These are phyloP conservation scores for Fusarium sp. DNA, from an alignment of 2,329 filamentous ascomycete genomes.

Conservation along the genomic window DNA sequence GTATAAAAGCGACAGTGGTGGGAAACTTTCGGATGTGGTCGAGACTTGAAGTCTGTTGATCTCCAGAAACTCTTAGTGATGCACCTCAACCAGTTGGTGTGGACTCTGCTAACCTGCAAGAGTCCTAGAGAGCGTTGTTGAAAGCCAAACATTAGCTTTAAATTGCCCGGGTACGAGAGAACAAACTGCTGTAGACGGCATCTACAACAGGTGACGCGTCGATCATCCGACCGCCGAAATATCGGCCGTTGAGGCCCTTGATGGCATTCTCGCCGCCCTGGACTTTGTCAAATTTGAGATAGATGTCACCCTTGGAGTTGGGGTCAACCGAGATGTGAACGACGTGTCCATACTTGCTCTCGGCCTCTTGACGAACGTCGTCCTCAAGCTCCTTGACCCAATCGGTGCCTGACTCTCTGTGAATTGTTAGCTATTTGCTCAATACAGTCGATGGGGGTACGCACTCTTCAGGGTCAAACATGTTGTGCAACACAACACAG, in stretches of 20 bases:
- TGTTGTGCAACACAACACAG: constrained; percentile 94
- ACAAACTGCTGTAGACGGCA: constrained; percentile 97
- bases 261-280: constrained; percentile 97
- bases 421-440: constrained; percentile 51
- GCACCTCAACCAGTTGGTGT: constrained; percentile 43
- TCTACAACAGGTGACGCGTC: constrained; percentile 96
- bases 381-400: constrained; percentile 96
- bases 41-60: constrained; percentile 50
- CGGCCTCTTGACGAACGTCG: constrained; percentile 92
- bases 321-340: constrained; percentile 96
- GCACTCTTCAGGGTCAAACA: constrained; percentile 94
- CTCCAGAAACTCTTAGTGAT: constrained; percentile 48
- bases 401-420: constrained; percentile 83
- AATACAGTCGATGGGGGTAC: constrained; percentile 56
- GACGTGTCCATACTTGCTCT: constrained; percentile 95
- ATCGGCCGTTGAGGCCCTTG: constrained; percentile 96
- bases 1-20: constrained; percentile 15
- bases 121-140: constrained; percentile 64
- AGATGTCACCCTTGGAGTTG: constrained; percentile 95
- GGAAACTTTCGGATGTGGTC: constrained; percentile 31
- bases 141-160: constrained; percentile 71
- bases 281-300: constrained; percentile 97
- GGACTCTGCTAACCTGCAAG: constrained; percentile 55
- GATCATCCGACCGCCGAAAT: constrained; percentile 93
- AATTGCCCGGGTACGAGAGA: constrained; percentile 86